Percentiles rank a stretch among this genome's conserved stretches.
Conservation (phyloP, 176 grass and related monocot species). For the Miscanthus lutarioriparius region DNA sequence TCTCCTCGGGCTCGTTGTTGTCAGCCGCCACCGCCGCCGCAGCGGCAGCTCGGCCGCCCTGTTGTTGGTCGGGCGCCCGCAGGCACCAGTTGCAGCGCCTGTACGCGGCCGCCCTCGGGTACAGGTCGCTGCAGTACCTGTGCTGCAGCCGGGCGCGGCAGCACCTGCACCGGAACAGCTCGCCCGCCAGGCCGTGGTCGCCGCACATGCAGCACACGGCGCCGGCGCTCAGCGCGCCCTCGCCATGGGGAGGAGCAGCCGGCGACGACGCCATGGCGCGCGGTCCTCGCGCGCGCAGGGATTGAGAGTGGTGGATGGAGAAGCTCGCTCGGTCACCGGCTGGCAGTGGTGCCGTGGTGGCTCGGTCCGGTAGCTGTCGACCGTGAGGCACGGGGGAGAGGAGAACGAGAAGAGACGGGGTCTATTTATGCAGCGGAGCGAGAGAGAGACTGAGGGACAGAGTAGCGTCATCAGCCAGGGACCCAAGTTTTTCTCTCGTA, state of each 20-base stretch:
- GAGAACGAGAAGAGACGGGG: not conserved
- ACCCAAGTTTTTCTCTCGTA: too few species aligned
- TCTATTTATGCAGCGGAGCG: constrained; percentile 23
- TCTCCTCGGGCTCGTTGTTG: not conserved
- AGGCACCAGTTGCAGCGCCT: constrained; percentile 91
- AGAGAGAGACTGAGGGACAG: not conserved
- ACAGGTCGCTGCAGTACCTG: constrained; percentile 95
- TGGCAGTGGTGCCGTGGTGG: too few species aligned
- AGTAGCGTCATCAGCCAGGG: too few species aligned
- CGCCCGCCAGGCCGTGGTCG: constrained; percentile 61
- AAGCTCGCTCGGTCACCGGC: too few species aligned
- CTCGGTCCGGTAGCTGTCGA: not conserved
- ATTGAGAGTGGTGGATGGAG: too few species aligned
- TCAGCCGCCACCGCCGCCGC: not conserved
- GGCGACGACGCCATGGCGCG: constrained; percentile 6
- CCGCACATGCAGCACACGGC: constrained; percentile 98
- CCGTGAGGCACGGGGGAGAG: constrained; percentile 1
- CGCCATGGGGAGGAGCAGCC: not conserved
- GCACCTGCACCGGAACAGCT: constrained; percentile 77
- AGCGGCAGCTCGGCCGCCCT: too few species aligned
- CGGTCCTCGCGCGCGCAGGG: too few species aligned
- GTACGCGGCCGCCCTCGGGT: constrained; percentile 64
- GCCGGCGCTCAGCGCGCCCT: not conserved
- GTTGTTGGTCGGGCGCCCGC: constrained; percentile 23
- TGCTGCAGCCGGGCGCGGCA: constrained; percentile 83